Percentiles rank a stretch among this genome's conserved stretches.
These are phyloP conservation scores for Penicillium turbatum DNA, from an alignment of 495 filamentous ascomycete species.

Conservation along the genomic window DNA sequence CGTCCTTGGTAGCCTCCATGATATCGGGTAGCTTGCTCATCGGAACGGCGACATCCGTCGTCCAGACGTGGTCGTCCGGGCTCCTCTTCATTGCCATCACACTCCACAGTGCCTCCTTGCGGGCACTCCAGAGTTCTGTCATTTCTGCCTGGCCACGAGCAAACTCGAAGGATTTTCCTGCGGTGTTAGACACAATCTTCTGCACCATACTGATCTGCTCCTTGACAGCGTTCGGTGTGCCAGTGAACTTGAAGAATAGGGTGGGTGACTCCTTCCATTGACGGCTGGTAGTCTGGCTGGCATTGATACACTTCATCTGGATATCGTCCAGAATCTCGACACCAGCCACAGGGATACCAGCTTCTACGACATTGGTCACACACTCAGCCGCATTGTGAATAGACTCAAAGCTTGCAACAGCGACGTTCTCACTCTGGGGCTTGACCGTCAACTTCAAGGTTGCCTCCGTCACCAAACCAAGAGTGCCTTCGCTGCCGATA, in stretches of 20 bases:
- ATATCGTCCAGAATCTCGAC: slow-evolving; percentile 63
- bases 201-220: slow-evolving; percentile 58
- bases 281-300: slow-evolving; percentile 49
- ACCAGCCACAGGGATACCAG: slow-evolving; percentile 59
- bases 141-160: slow-evolving; percentile 52
- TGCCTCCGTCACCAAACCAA: slow-evolving; percentile 63
- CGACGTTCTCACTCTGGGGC: slow-evolving; percentile 58
- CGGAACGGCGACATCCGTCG: slow-evolving; percentile 63
- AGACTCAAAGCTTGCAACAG: slow-evolving; percentile 56
- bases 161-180: slow-evolving; percentile 55
- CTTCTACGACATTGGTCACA: slow-evolving; percentile 56
- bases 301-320: slow-evolving; percentile 64
- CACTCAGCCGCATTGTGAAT: slow-evolving; percentile 56
- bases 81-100: slow-evolving; percentile 54
- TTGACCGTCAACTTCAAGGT: slow-evolving; percentile 59
- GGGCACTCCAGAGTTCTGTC: slow-evolving; percentile 57
- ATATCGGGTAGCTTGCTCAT: slow-evolving; percentile 59
- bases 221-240: slow-evolving; percentile 54
- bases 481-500: slow-evolving; percentile 61
- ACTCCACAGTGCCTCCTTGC: slow-evolving; percentile 58
- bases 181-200: slow-evolving; percentile 47
- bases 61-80: slow-evolving; percentile 58
- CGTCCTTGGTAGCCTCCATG: slow-evolving; percentile 58
- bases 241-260: slow-evolving; percentile 63
- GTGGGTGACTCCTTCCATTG: slow-evolving; percentile 60